Percentiles rank a stretch among this genome's conserved stretches.
These are phyloP conservation scores for Odontarrhena argentea DNA, from an alignment of 345 rosid species.

Conservation along the genomic window DNA sequence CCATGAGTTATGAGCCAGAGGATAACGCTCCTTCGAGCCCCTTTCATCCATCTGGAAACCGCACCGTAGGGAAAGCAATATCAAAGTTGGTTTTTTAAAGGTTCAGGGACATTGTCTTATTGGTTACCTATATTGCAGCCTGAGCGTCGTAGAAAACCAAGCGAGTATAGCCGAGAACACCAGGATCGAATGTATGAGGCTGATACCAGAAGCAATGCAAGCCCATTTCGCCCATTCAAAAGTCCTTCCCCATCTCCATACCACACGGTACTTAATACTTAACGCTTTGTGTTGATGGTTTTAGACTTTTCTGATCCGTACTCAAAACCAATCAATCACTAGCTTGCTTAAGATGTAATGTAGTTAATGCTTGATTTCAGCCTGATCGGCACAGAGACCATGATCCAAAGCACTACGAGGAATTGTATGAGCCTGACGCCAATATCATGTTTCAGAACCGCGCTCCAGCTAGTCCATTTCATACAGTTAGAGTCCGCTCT, in stretches of 20 bases:
- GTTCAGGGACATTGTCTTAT: conserved; percentile 1
- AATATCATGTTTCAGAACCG: conserved; percentile 26
- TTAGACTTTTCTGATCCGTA: background rate
- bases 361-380: conserved; percentile 27
- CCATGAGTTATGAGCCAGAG: conserved; percentile 33
- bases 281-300: background rate
- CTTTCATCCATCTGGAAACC: conserved; percentile 29
- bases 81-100: background rate
- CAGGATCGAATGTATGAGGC: conserved; percentile 31
- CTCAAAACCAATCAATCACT: conserved; percentile 20
- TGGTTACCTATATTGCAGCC: conserved; percentile 27
- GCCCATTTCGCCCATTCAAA: conserved; percentile 41
- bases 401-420: conserved; percentile 28
- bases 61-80: conserved; percentile 19
- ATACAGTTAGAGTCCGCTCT: conserved; percentile 31
- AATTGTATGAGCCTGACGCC: conserved; percentile 37
- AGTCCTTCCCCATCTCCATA: conserved; percentile 43
- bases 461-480: conserved; percentile 35
- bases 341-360: conserved; percentile 1
- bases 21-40: conserved; percentile 35
- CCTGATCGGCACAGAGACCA: conserved; percentile 35
- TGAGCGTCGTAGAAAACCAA: conserved; percentile 32
- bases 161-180: conserved; percentile 29
- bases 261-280: conserved; percentile 32
- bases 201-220: conserved; percentile 36